phyloP scores from a whole-genome alignment of 805 yeast species.

The Tetrapisispora iriomotensis region DNA sequence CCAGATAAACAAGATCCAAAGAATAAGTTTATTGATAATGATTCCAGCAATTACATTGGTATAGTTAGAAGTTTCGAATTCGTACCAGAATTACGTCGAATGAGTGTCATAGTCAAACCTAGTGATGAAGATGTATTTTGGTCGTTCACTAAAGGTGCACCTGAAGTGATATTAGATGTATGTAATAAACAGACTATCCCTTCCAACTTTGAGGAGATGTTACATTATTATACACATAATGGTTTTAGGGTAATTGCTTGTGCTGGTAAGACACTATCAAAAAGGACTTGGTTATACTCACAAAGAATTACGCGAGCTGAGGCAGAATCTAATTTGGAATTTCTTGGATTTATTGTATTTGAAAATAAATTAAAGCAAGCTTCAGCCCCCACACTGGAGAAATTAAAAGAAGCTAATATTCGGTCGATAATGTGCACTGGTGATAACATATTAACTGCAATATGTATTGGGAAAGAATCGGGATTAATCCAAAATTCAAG shows the following conservation, averaged over 20 bases:
- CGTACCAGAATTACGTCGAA: slow-evolving; percentile 72
- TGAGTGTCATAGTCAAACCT: slow-evolving; percentile 69
- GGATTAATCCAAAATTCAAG: slow-evolving; percentile 43
- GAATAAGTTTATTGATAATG: slow-evolving; percentile 30
- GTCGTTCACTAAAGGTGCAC: slow-evolving; percentile 89
- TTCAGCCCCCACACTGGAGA: slow-evolving; percentile 50
- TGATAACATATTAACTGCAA: slow-evolving; percentile 88
- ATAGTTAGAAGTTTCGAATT: slow-evolving; percentile 65
- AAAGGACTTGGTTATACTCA: slow-evolving; percentile 39
- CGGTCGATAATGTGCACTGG: slow-evolving; percentile 97
- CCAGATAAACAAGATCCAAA: slow-evolving; percentile 27
- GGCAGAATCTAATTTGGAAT: slow-evolving; percentile 59
- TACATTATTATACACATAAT: slow-evolving; percentile 80
- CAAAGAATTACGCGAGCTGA: slow-evolving; percentile 48
- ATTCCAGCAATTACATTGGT: slow-evolving; percentile 33
- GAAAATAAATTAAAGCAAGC: slow-evolving; percentile 79
- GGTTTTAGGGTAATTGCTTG: slow-evolving; percentile 96
- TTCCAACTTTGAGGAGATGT: slow-evolving; percentile 54
- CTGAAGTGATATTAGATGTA: slow-evolving; percentile 77
- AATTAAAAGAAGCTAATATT: slow-evolving; percentile 57
- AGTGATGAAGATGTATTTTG: slow-evolving; percentile 32
- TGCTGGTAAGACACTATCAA: slow-evolving; percentile 51
- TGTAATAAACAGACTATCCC: slow-evolving; percentile 72
- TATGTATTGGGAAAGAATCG: slow-evolving; percentile 85
- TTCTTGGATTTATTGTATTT: slow-evolving; percentile 83